Evolutionary conservation across 2,329 filamentous ascomycete species (phyloP), one percentile per base, ranked within the genome.

Genomic region (Fonsecaea monophora): DNA sequence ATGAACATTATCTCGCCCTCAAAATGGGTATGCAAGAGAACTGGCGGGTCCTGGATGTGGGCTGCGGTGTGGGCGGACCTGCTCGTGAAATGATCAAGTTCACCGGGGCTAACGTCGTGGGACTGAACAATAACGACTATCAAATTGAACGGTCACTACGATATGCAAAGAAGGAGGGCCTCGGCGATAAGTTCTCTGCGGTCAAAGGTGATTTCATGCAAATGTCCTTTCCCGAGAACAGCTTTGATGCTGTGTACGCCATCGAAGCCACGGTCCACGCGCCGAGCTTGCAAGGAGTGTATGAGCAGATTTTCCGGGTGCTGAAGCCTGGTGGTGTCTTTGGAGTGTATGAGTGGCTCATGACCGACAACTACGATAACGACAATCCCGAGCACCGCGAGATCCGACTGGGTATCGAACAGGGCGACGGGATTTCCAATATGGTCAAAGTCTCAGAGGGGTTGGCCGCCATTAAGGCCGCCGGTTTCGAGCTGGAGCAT

Each of bases 151-250:
- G 95, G 72, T 94, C 94, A n/a, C 93, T 89, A 13, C 84, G 86
- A 62, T 97, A 97, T 77, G 92, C 94, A 2, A 81, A 86, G 69
- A 92, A 92, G 80, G 92, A 96, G 81, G 89, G 90, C 60, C 83
- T 98, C 60, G 85, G 89, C 1, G 80, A 92, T 75, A 92, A 97
- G 82, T 83, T 97, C 72, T 86, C 85, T 70, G 98, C 92, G 75
- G 90, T 92, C 77, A 97, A 98, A 86, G 94, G 94, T 61, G 94
- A 98, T 77, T 99, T 99, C 79, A 98, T 98, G 94, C 92, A 97
- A 89, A 96, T 98, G 92, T 89, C 89, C 25, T 98, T 98, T 84
- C 89, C 91, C 55, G 91, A 95, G 76, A 92, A 96, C 84, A 87
- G 84, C 21, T 98, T 98, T 80, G 95, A 98, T 74, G 93, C 92